phyloP scores from a whole-genome alignment of 1,284 basidiomycete species.

The Pseudozyma sp. region DNA sequence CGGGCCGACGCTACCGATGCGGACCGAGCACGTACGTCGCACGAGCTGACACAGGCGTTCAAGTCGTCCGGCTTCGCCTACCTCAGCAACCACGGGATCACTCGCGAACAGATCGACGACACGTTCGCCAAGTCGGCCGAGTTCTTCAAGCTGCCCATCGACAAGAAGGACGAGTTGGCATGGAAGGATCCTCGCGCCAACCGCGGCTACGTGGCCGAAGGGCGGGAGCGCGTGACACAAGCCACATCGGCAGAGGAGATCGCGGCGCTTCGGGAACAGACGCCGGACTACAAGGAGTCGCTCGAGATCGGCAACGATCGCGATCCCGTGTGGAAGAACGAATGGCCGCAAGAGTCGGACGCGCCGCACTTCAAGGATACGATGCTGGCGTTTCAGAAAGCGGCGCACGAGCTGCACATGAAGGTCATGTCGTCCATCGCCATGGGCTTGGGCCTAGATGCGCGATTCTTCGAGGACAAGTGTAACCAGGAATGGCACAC shows the following conservation, averaged over 20 bases:
- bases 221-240: conserved; percentile 83
- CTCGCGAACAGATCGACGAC: conserved; percentile 53
- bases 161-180: conserved; percentile 73
- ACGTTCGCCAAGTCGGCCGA: conserved; percentile 78
- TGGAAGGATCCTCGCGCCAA: conserved; percentile 77
- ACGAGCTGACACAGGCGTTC: conserved; percentile 80
- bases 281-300: conserved; percentile 80
- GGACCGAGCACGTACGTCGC: conserved; percentile 76
- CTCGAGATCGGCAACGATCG: conserved; percentile 84
- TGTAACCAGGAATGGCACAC: conserved; percentile 27
- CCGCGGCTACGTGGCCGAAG: conserved; percentile 81
- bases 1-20: conserved; percentile 70
- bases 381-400: conserved; percentile 81
- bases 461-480: conserved; percentile 26
- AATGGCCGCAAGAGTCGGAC: conserved; percentile 78
- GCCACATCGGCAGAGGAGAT: conserved; percentile 77
- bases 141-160: conserved; percentile 78
- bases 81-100: conserved; percentile 33
- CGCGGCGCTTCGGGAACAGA: conserved; percentile 74
- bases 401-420: conserved; percentile 77
- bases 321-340: conserved; percentile 74
- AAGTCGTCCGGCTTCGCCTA: conserved; percentile 73
- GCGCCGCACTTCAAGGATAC: conserved; percentile 77
- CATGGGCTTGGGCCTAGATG: conserved; percentile 74
- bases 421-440: conserved; percentile 84